Evolutionary conservation across 1,284 basidiomycete species (phyloP), one percentile per base, ranked within the genome.

Genomic region (Grifola frondosa): DNA sequence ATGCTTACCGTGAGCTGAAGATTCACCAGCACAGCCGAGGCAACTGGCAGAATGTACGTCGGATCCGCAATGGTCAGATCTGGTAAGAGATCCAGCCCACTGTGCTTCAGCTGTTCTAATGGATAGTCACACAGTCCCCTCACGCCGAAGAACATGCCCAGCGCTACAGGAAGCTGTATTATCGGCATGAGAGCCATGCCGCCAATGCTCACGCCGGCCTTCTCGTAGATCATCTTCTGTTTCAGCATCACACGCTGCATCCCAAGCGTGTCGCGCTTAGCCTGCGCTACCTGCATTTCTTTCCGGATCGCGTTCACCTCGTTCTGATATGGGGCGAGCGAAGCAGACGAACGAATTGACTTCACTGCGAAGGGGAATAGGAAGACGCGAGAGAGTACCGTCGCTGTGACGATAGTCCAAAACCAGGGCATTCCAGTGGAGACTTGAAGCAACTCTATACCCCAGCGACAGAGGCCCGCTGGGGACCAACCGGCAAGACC

Each of bases 141-240:
- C 35, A 97, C 64, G 12, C 82, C 92, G 53, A 94, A 85, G 76
- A 97, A 99, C 70, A 93, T 74, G 21, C 85, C 82, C 36, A 97
- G 69, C 50, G 91, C 88, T 35, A 94, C 71, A 1, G 91, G 84
- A 30, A 93, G 67, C 62, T 97, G 92, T 3, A 84, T 56, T 41
- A 91, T 61, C 6, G 86, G 82, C 37, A 79, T 71, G 10, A 81
- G 54, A 19, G 89, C 56, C 49, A 82, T 73, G 29, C 74, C 71
- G 34, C 74, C 55, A 29, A 90, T 74, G 51, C 75, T 81, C 40
- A 91, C 82, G 28, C 87, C 81, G 30, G 90, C 80, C 44, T 85
- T 77, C 53, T 77, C 67, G 57, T 91, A 81, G 26, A 96, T 66
- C 43, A 77, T 68, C 48, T 74, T 73, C 50, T 88, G 78, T 53